Percentiles rank a stretch among this genome's conserved stretches.
phyloP scores from a whole-genome alignment of 208 protist species.

The Angomonas deanei region DNA sequence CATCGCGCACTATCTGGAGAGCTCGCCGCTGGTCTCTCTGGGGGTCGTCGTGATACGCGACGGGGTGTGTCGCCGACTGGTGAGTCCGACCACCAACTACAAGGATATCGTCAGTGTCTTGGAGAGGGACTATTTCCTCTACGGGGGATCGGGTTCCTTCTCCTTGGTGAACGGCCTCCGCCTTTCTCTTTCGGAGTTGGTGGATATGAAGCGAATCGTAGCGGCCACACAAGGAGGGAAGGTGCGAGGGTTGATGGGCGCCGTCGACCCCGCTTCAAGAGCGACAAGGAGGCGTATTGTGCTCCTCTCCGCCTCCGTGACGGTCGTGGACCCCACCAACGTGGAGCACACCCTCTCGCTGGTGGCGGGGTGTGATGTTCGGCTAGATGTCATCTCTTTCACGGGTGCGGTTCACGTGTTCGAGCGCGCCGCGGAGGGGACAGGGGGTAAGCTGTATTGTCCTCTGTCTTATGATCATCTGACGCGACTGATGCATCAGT shows the following conservation, averaged over 20 bases:
- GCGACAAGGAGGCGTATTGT: slow-evolving; percentile 44
- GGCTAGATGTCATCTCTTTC: slow-evolving; percentile 64
- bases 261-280: background rate
- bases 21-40: slow-evolving; percentile 63
- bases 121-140: slow-evolving; percentile 74
- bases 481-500: slow-evolving; percentile 34
- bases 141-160: slow-evolving; percentile 63
- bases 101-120: slow-evolving; percentile 54
- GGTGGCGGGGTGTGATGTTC: slow-evolving; percentile 34
- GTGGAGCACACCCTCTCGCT: slow-evolving; percentile 58
- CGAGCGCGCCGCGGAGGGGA: slow-evolving; percentile 40
- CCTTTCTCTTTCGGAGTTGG: slow-evolving; percentile 66
- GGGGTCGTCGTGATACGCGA: slow-evolving; percentile 80
- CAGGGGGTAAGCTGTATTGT: slow-evolving; percentile 56
- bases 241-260: background rate
- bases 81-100: slow-evolving; percentile 59
- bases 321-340: slow-evolving; percentile 73
- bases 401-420: slow-evolving; percentile 78
- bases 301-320: slow-evolving; percentile 69
- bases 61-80: slow-evolving; percentile 49
- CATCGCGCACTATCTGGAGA: slow-evolving; percentile 55
- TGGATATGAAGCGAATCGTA: slow-evolving; percentile 55
- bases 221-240: slow-evolving; percentile 7
- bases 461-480: slow-evolving; percentile 81
- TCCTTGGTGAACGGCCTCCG: slow-evolving; percentile 81